Evolutionary conservation across 2,329 filamentous ascomycete genomes (phyloP).

Genomic region (Cyclaneusma minus): DNA sequence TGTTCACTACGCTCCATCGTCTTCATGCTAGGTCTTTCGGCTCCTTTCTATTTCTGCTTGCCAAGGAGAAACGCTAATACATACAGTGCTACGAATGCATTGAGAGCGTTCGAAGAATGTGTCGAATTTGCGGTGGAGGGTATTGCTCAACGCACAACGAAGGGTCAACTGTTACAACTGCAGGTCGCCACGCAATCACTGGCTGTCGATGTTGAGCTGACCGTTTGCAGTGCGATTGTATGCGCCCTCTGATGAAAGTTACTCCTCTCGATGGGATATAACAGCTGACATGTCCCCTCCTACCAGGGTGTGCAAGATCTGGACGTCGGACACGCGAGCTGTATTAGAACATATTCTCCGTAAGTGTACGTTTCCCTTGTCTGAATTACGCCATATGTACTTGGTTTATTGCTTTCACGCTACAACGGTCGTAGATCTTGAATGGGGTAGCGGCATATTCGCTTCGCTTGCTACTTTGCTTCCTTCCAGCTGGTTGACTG

Average conservation of each 20-base stretch:
- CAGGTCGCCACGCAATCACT: conserved; percentile 14
- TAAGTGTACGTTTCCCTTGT: too few relatives aligned
- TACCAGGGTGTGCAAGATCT: conserved; percentile 12
- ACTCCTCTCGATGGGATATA: neutral
- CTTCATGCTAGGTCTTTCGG: too few relatives aligned
- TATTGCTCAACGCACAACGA: conserved; percentile 79
- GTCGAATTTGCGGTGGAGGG: conserved; percentile 57
- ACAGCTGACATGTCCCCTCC: neutral
- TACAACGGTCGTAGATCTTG: too few relatives aligned
- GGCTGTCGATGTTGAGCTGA: conserved; percentile 16
- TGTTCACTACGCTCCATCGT: too few relatives aligned
- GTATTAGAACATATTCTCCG: conserved; percentile 8
- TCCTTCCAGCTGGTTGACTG: too few relatives aligned
- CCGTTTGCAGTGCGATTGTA: conserved; percentile 18
- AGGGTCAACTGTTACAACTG: conserved; percentile 49
- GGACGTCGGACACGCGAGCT: conserved; percentile 13
- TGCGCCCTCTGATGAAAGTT: conserved; percentile 4
- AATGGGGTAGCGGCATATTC: too few relatives aligned
- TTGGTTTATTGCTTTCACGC: too few relatives aligned
- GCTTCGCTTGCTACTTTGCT: too few relatives aligned
- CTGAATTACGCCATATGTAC: too few relatives aligned
- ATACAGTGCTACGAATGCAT: conserved; percentile 68
- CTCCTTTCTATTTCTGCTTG: too few relatives aligned
- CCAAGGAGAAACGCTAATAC: too few relatives aligned
- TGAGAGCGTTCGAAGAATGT: conserved; percentile 51